These are phyloP conservation scores for Agaricus sinodeliciosus DNA, from an alignment of 768 basidiomycete genomes.

Conservation along the genomic window DNA sequence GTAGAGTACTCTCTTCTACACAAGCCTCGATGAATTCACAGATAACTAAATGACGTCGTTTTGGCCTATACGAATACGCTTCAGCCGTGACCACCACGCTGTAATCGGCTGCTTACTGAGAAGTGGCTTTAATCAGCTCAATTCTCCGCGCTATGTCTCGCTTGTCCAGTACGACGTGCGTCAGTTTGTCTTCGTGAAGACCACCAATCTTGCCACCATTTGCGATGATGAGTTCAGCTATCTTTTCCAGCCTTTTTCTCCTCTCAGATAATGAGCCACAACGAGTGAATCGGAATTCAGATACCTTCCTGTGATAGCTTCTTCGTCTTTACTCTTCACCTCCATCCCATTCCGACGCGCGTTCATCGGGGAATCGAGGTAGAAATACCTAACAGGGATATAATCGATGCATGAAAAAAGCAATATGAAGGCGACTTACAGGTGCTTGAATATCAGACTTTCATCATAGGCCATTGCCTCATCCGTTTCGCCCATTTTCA, in stretches of 20 bases:
- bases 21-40: slow-evolving; percentile 74
- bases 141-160: slow-evolving; percentile 69
- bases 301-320: slow-evolving; percentile 49
- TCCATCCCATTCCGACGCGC: slow-evolving; percentile 59
- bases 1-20: slow-evolving; percentile 74
- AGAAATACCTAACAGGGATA: slow-evolving; percentile 61
- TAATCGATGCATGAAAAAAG: background rate
- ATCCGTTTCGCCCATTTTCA: slow-evolving; percentile 68
- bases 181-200: slow-evolving; percentile 72
- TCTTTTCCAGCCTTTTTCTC: slow-evolving; percentile 43
- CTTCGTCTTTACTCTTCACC: slow-evolving; percentile 46
- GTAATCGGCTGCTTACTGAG: slow-evolving; percentile 43
- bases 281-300: slow-evolving; percentile 12
- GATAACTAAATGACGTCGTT: slow-evolving; percentile 71
- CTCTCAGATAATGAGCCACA: slow-evolving; percentile 8
- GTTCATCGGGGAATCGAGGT: slow-evolving; percentile 78
- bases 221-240: slow-evolving; percentile 45
- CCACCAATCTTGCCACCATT: slow-evolving; percentile 72
- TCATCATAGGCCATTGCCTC: slow-evolving; percentile 74
- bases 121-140: slow-evolving; percentile 64
- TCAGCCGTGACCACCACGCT: slow-evolving; percentile 3
- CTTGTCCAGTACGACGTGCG: slow-evolving; percentile 82
- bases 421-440: slow-evolving; percentile 40
- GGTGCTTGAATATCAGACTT: slow-evolving; percentile 72
- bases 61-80: slow-evolving; percentile 48